A percentile compares a stretch with the other conserved stretches of the same genome.
Conservation (phyloP, 148 eudicot genomes). For the Rhododendron ferrugineum region DNA sequence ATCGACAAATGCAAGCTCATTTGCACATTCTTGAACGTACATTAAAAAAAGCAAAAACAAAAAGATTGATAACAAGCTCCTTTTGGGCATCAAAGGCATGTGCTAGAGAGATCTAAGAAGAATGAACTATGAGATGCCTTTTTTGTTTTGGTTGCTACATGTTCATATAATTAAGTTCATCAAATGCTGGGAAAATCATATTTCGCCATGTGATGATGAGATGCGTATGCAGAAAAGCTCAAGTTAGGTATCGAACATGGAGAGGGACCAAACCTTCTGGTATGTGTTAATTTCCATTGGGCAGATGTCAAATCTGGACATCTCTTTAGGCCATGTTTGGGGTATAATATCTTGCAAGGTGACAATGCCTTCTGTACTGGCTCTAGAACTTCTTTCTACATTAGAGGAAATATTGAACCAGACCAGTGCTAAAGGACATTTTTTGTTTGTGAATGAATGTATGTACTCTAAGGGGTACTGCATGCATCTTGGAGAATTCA, state of each 20-base stretch:
- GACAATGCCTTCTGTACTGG: background rate
- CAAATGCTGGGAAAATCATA: background rate
- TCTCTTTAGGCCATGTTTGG: slow-evolving; percentile 6
- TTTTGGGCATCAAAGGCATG: background rate
- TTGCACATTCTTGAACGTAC: background rate
- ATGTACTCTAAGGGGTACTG: background rate
- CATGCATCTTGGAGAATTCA: background rate
- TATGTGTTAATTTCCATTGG: slow-evolving; percentile 26
- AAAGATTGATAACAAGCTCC: background rate
- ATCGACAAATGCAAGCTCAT: background rate
- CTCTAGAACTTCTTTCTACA: background rate
- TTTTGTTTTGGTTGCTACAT: background rate
- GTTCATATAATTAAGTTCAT: background rate
- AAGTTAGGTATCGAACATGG: slow-evolving; percentile 12
- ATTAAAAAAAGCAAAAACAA: background rate
- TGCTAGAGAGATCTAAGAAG: background rate
- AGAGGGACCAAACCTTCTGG: slow-evolving; percentile 22
- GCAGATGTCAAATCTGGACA: slow-evolving; percentile 28
- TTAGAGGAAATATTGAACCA: background rate
- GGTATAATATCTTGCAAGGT: background rate
- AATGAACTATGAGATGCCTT: background rate
- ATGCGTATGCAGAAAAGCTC: background rate
- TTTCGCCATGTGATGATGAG: slow-evolving; percentile 3
- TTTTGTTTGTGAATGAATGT: background rate
- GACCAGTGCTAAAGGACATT: background rate